Evolutionary conservation across 1,139 yeast genomes (phyloP), one percentile per base, ranked within the genome.

Genomic region (Lizanozyma gosingica): DNA sequence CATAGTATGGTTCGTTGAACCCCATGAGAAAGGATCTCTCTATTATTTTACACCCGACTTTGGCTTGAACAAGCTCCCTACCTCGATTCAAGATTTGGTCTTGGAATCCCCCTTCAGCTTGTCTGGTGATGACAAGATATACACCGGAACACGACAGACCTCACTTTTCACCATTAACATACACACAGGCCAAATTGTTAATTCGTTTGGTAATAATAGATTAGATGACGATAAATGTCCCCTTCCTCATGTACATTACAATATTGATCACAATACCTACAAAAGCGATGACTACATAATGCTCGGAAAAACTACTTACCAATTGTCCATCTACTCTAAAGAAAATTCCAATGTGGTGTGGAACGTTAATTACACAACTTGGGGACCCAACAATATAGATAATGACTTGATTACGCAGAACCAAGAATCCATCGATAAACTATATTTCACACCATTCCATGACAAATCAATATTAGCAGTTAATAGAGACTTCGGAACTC

Each of bases 321-420:
- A 70, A 46, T 56, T 71, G 36, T 54, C 70, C 2, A 71, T 71
- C 16, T 62, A 68, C 56, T 81, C 94, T 4, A 78, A 75, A 51
- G 41, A 50, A 32, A 70, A 75, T 46, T 73, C 80, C 38, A 80
- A 79, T 41, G 65, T 80, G 2, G 71, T 77, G 2, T 90, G 96
- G 95, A 85, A 88, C 54, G 88, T 92, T 11, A 81, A 94, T 0
- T 90, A 84, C 55, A 73, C 94, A 2, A 76, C 83, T 40, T 92
- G 97, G 97, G 95, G 94, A 4, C 95, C 95, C 18, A 90, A 90
- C 60, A 81, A 87, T 48, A 68, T 90, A 44, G 95, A 92, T 56
- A 67, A 71, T 35, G 92, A 83, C 54, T 67, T 90, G 44, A 78
- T 66, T 17, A 43, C 59, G 46, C 75, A 82, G 48, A 68, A 67